Percentiles rank a stretch among this genome's conserved stretches.
These are phyloP conservation scores for Ilyonectria robusta DNA, from an alignment of 2,329 filamentous ascomycete genomes.

Conservation along the genomic window DNA sequence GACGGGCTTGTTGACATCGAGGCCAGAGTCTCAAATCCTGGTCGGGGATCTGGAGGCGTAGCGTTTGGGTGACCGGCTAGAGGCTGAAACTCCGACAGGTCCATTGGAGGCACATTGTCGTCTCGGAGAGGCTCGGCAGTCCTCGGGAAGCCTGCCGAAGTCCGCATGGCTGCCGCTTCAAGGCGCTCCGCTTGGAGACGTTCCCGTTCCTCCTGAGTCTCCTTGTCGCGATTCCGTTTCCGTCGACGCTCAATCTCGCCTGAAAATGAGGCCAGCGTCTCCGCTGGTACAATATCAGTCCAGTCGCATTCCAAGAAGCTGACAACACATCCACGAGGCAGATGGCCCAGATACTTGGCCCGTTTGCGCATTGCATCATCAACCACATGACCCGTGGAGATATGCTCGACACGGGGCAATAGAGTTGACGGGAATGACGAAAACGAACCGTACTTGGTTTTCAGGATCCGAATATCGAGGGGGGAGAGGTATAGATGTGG, in stretches of 20 bases:
- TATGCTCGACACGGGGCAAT: slow-evolving; percentile 88
- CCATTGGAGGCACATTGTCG: slow-evolving; percentile 57
- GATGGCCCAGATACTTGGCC: slow-evolving; percentile 87
- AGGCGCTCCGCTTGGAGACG: slow-evolving; percentile 84
- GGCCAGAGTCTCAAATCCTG: slow-evolving; percentile 78
- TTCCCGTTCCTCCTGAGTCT: slow-evolving; percentile 88
- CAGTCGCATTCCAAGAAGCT: slow-evolving; percentile 95
- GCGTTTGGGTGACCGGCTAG: slow-evolving; percentile 65
- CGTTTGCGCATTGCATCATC: slow-evolving; percentile 88
- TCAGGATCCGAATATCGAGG: slow-evolving; percentile 92
- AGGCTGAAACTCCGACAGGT: slow-evolving; percentile 76
- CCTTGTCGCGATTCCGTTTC: slow-evolving; percentile 86
- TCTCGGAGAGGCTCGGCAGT: slow-evolving; percentile 57
- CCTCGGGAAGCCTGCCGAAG: slow-evolving; percentile 59
- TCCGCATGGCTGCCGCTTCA: slow-evolving; percentile 78
- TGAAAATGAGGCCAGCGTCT: slow-evolving; percentile 82
- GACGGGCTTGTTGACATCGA: slow-evolving; percentile 87
- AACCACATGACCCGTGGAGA: slow-evolving; percentile 88
- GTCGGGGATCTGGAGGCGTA: slow-evolving; percentile 69
- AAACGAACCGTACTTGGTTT: slow-evolving; percentile 89
- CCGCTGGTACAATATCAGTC: slow-evolving; percentile 86
- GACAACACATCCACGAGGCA: slow-evolving; percentile 92
- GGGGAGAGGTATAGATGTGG: slow-evolving; percentile 92
- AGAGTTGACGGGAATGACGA: slow-evolving; percentile 87
- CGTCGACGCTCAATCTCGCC: slow-evolving; percentile 82